Evolutionary conservation across 257 asterid genomes (phyloP).

Genomic region (Thymus quinquecostatus): DNA sequence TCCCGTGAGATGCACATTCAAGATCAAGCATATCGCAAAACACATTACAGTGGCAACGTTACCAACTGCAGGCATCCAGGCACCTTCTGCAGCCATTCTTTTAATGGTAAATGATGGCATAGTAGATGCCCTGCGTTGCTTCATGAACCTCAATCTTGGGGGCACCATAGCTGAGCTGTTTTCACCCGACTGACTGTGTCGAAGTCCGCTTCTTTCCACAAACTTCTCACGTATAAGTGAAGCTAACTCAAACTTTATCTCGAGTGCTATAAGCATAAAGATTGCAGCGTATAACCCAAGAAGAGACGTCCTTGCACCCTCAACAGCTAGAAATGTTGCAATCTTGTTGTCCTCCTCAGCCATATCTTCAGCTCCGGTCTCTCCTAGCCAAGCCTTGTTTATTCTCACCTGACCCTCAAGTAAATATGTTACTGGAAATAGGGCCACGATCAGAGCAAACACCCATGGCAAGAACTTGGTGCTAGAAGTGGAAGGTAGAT

Average conservation of each 20-base stretch:
- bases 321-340: conserved; percentile 79
- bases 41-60: conserved; percentile 93
- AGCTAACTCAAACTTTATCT: conserved; percentile 94
- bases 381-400: conserved; percentile 58
- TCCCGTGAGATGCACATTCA: conserved; percentile 79
- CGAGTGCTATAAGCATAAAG: conserved; percentile 96
- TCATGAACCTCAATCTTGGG: conserved; percentile 91
- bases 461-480: conserved; percentile 94
- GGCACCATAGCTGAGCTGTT: conserved; percentile 68
- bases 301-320: conserved; percentile 96
- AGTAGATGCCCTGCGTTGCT: conserved; percentile 83
- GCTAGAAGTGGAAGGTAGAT: conserved; percentile 95
- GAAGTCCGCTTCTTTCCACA: conserved; percentile 65
- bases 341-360: conserved; percentile 79
- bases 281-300: conserved; percentile 94
- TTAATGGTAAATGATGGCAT: conserved; percentile 75
- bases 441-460: conserved; percentile 95
- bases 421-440: conserved; percentile 93
- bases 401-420: conserved; percentile 95
- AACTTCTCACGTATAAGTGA: conserved; percentile 78
- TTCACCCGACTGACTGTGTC: conserved; percentile 76
- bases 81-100: conserved; percentile 89
- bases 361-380: conserved; percentile 50
- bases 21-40: conserved; percentile 86
- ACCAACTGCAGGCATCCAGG: conserved; percentile 99